phyloP scores from a whole-genome alignment of 2,329 filamentous ascomycete genomes.

The Colletotrichum abscissum region DNA sequence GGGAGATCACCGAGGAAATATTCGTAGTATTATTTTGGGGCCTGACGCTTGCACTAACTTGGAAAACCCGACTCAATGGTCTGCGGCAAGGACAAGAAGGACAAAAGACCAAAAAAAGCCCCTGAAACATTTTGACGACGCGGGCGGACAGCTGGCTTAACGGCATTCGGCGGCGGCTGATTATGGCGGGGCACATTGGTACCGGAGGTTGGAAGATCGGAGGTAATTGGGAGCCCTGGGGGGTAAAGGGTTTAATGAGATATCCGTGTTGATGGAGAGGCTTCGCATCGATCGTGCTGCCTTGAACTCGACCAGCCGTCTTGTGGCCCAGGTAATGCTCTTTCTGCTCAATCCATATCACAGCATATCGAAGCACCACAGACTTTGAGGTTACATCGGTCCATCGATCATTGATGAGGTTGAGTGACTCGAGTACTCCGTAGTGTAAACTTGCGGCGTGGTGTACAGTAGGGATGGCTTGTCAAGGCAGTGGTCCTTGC shows the following conservation, averaged over 20 bases:
- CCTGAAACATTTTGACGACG: background rate
- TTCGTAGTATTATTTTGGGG: background rate
- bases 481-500: background rate
- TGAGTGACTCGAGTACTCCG: background rate
- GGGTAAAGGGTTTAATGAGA: slow-evolving; percentile 23
- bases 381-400: background rate
- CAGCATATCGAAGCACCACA: background rate
- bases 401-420: background rate
- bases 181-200: slow-evolving; percentile 14
- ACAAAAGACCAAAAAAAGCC: background rate
- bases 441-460: background rate
- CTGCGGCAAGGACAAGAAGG: background rate
- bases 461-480: background rate
- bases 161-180: slow-evolving; percentile 2
- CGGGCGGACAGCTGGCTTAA: background rate
- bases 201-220: slow-evolving; percentile 8
- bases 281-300: background rate
- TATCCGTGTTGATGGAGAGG: background rate
- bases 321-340: background rate
- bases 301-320: no score
- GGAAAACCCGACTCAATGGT: background rate
- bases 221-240: background rate
- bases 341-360: background rate
- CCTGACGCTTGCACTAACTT: background rate
- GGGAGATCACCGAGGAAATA: background rate